Percentiles rank a stretch among this genome's conserved stretches.
These are phyloP conservation scores for Ceratocystis destructans DNA, from an alignment of 2,329 filamentous ascomycete genomes.

Conservation along the genomic window DNA sequence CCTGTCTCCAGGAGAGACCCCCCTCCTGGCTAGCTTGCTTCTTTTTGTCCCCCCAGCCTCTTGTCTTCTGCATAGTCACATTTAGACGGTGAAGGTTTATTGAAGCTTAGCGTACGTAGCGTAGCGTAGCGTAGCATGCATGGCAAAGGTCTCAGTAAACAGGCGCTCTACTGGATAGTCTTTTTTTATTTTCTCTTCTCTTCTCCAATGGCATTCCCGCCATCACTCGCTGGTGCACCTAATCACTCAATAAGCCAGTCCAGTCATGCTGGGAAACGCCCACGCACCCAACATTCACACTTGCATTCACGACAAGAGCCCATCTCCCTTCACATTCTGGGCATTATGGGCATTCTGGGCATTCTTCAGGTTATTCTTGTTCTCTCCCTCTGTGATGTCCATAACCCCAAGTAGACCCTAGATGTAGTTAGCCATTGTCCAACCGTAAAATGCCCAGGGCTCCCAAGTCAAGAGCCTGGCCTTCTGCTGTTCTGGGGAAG, in stretches of 20 bases:
- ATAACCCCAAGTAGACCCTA: neutral
- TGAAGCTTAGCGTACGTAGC: no score
- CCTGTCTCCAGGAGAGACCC: neutral
- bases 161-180: no score
- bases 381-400: neutral
- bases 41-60: neutral
- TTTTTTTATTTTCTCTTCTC: no score
- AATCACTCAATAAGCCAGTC: neutral
- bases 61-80: neutral
- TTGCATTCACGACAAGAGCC: neutral
- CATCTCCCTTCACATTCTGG: neutral
- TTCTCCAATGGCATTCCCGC: neutral
- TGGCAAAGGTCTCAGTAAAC: no score
- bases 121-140: no score
- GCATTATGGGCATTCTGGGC: neutral
- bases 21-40: neutral
- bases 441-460: slow-evolving; percentile 1
- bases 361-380: neutral
- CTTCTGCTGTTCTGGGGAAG: neutral
- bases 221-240: neutral
- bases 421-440: neutral
- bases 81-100: no score
- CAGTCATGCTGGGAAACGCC: neutral
- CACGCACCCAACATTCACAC: neutral
- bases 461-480: slow-evolving; percentile 4